Percentiles rank a stretch among this genome's conserved stretches.
phyloP scores from a whole-genome alignment of 2,329 filamentous ascomycete genomes.

The Fusarium haematococcum region DNA sequence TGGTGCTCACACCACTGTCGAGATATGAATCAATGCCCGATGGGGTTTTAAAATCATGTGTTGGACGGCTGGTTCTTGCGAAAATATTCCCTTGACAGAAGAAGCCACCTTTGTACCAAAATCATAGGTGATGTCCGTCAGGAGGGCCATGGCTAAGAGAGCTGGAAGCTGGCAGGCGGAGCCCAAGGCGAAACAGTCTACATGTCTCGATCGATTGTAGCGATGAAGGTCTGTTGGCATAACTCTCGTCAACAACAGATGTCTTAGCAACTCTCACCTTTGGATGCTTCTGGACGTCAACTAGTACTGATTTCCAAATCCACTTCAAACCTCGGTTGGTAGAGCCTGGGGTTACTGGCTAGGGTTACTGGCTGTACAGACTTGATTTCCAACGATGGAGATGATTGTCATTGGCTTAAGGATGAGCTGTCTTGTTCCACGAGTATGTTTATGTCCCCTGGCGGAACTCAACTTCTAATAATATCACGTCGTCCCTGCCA shows the following conservation, averaged over 20 bases:
- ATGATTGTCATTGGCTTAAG: background rate
- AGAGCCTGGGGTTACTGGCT: background rate
- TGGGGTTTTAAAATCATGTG: background rate
- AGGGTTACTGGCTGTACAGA: background rate
- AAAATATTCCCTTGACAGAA: background rate
- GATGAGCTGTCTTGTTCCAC: background rate
- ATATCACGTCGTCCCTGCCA: background rate
- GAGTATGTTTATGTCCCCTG: background rate
- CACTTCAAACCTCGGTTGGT: background rate
- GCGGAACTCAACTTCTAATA: background rate
- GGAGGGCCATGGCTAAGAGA: background rate
- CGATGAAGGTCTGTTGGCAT: background rate
- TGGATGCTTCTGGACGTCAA: background rate
- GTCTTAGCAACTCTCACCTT: background rate
- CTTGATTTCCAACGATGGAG: background rate
- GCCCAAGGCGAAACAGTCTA: background rate
- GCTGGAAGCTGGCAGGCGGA: background rate
- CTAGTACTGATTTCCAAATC: background rate
- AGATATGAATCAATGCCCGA: background rate
- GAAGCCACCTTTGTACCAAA: background rate
- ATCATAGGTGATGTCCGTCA: background rate
- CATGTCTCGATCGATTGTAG: background rate
- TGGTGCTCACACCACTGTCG: background rate
- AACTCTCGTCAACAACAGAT: background rate
- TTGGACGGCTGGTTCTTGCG: background rate